Conservation (phyloP, 176 grass and related monocot genomes). For the Triticum urartu region DNA sequence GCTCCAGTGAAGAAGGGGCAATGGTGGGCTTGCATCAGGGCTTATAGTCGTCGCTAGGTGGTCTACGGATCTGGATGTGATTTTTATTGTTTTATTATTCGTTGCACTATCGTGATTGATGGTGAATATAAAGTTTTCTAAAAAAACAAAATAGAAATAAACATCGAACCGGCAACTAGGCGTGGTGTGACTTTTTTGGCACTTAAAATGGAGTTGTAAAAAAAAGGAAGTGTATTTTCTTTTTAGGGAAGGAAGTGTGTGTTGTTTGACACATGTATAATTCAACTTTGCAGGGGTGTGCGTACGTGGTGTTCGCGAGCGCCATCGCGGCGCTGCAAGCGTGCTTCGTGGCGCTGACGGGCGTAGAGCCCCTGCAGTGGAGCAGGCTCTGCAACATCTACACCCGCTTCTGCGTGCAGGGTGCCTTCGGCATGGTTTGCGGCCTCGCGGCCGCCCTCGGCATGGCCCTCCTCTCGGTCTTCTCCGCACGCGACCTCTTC, state of each 20-base stretch:
- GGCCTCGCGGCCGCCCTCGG: slow-evolving; percentile 18
- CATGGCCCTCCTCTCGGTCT: slow-evolving; percentile 50
- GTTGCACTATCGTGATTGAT: too few species aligned
- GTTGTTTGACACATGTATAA: background rate
- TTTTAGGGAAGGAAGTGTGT: background rate
- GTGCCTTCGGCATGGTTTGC: slow-evolving; percentile 45
- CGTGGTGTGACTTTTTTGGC: background rate
- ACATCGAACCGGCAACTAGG: too few species aligned
- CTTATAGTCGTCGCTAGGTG: too few species aligned
- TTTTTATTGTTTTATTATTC: too few species aligned
- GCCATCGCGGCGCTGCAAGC: slow-evolving; percentile 50
- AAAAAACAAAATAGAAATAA: too few species aligned
- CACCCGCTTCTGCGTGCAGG: slow-evolving; percentile 57
- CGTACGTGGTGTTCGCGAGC: slow-evolving; percentile 50
- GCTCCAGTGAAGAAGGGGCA: too few species aligned
- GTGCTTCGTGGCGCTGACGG: slow-evolving; percentile 39
- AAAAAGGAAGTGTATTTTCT: too few species aligned
- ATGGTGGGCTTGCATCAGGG: too few species aligned
- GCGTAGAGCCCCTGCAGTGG: slow-evolving; percentile 55
- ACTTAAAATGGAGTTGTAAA: background rate
- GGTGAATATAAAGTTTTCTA: too few species aligned
- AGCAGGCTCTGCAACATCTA: slow-evolving; percentile 79
- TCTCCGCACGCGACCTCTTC: slow-evolving; percentile 60
- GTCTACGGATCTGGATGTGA: too few species aligned
- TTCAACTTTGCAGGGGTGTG: background rate